Base-by-base conservation (phyloP, 306 rosid species). In the Nissolia schottii region DNA sequence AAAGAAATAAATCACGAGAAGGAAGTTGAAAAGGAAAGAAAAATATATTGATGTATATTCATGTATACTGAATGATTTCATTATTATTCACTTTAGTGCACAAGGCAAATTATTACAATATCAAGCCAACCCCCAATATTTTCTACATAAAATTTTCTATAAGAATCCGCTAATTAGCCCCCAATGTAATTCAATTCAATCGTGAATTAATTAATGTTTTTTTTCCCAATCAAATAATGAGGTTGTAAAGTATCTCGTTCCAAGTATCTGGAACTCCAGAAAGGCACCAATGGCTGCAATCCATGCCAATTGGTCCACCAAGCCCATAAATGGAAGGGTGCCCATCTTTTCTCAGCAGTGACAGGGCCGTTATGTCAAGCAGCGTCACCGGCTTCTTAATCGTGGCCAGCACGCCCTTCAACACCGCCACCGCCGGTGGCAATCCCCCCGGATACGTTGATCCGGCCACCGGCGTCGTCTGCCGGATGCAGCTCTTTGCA, bases 241-340 rank as follows among this genome's bases (percentile, higher is more conserved):
- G 74, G 70, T 89, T 89, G 87, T 86, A 89, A 65, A 94, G 88
- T 49, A 94, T 85, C 51, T 83, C 70, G 7, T 94, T 94, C 99
- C 99, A 94, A 48, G 91, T 83, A 64, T 94, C 99, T n/a, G 99
- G 97, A 77, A 94, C 96, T 8, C 99, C 99, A 8, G 91, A 28
- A 1, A 94, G 95, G 58, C 99, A 94, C 99, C 99, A 94, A 69
- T 94, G 99, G 60, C 95, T 91, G 45, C 97, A 94, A 3, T 94
- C 99, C 84, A 86, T 66, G 68, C 73, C 83, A 0, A 76, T 64
- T 15, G 35, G 6, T 3, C 94, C 96, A 14, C 38, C 67, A 3
- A 89, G 74, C 7, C 97, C 98, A 77, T 89, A 94, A 24, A 70
- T 58, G 0, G 97, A 94, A 71, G 99, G 99, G 32, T 94, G 99